Conservation (phyloP, 805 yeast genomes). For the Nakazawaea ishiwadae region DNA sequence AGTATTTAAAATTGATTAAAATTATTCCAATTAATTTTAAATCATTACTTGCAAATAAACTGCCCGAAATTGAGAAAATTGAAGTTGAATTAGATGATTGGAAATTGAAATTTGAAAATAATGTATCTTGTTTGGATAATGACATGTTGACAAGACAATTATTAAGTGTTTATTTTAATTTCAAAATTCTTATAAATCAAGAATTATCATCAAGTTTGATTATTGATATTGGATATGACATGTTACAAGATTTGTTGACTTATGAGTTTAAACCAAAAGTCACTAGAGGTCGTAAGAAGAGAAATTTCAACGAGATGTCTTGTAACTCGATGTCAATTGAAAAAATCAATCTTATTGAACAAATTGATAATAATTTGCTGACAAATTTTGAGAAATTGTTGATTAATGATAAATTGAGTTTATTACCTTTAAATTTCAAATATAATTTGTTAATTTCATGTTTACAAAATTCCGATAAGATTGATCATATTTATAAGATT, state of each 20-base stretch:
- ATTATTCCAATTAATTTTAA: slow-evolving; percentile 26
- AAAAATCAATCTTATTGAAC: neutral
- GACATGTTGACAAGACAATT: neutral
- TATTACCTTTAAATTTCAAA: slow-evolving; percentile 3
- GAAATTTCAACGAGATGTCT: slow-evolving; percentile 4
- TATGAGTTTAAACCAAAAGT: slow-evolving; percentile 11
- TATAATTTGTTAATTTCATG: slow-evolving; percentile 2
- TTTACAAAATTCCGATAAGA: neutral
- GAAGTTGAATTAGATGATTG: slow-evolving; percentile 24
- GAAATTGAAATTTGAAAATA: slow-evolving; percentile 17
- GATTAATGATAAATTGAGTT: slow-evolving; percentile 5
- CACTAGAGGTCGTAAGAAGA: slow-evolving; percentile 11
- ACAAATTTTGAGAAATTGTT: slow-evolving; percentile 2
- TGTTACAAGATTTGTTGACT: slow-evolving; percentile 1
- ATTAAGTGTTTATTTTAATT: slow-evolving; percentile 2
- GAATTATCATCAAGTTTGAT: neutral
- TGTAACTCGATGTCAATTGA: neutral
- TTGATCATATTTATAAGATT: neutral
- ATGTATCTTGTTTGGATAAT: neutral
- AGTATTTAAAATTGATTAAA: slow-evolving; percentile 27
- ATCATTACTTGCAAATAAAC: slow-evolving; percentile 18
- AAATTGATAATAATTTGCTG: neutral
- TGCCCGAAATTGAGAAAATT: slow-evolving; percentile 15
- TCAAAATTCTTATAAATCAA: slow-evolving; percentile 6
- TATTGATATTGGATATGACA: neutral